phyloP scores from a whole-genome alignment of 2,329 filamentous ascomycete genomes.

The Cercospora zeae-maydis region DNA sequence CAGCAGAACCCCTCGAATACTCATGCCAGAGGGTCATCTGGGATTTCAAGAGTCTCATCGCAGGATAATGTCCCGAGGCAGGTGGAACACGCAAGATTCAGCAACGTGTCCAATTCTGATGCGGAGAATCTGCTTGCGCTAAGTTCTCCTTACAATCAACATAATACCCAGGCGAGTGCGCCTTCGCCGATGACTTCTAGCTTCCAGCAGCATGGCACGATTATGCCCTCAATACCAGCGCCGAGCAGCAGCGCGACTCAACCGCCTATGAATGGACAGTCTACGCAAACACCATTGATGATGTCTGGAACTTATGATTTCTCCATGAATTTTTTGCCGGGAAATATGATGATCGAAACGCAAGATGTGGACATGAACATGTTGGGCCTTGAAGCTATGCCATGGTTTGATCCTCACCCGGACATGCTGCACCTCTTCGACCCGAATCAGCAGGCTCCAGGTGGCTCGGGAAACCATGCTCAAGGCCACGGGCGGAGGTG shows the following conservation, averaged over 20 bases:
- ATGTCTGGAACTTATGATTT: constrained; percentile 7
- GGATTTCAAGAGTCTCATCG: neutral
- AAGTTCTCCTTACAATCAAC: constrained; percentile 44
- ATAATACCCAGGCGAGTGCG: constrained; percentile 15
- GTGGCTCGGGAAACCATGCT: constrained; percentile 9
- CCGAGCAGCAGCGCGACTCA: constrained; percentile 12
- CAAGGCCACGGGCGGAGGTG: constrained; percentile 3
- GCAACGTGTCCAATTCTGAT: constrained; percentile 13
- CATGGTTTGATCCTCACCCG: constrained; percentile 65
- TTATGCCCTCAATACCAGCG: constrained; percentile 9
- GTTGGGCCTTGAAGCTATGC: constrained; percentile 66
- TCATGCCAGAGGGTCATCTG: neutral
- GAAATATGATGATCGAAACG: constrained; percentile 67
- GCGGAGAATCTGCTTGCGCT: constrained; percentile 43
- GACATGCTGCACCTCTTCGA: constrained; percentile 29
- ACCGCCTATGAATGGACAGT: constrained; percentile 24
- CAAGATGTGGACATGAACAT: constrained; percentile 73
- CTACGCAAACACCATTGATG: neutral
- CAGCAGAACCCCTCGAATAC: constrained; percentile 12
- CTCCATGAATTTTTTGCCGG: constrained; percentile 32
- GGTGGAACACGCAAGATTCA: constrained; percentile 14
- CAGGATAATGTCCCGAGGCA: constrained; percentile 4
- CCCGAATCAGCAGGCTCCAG: constrained; percentile 11
- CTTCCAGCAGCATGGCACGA: constrained; percentile 9
- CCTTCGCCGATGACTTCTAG: constrained; percentile 7